Base-by-base conservation (phyloP, 1,284 basidiomycete species). In the Singerocomus inundabilis region DNA sequence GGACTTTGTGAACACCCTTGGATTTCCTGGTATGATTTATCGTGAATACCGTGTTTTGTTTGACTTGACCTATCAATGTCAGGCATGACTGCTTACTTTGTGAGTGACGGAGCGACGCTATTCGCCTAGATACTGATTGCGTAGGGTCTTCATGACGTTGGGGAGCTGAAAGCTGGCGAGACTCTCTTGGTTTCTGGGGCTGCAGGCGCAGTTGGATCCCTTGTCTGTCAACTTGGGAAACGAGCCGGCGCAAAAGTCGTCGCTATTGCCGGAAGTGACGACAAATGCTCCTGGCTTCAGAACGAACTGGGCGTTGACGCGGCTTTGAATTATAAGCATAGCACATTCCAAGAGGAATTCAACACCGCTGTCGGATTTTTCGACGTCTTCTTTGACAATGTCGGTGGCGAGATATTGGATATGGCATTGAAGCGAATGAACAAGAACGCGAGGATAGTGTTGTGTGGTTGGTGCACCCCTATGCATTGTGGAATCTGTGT, bases 301-400 rank as follows among this genome's bases (percentile, higher is more conserved):
- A 75, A 82, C 40, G 88, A 92, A 48, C 70, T 96, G 25, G 91
- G 91, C 15, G 85, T 90, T 41, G 90, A 94, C 60, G 80, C 78
- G 47, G 89, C 85, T 0, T 72, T 97, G 63, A 90, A 97, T 69
- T 97, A 98, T 75, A 97, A 96, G 71, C 82, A 81, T 62, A 70
- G 77, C 32, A 82, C 77, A 11, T 95, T 93, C 73, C 72, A 70
- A 51, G 67, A 80, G 32, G 80, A 91, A 43, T 80, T 88, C 64
- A 83, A 80, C 65, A 69, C 76, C 30, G 66, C 62, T 11, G 75
- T 85, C 40, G 82, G 82, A 4, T 87, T 81, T 58, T 57, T 88
- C 10, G 90, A 94, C 59, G 85, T 90, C 5, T 91, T 78, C 71
- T 94, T 93, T 63, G 92, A 94, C 66, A 94, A 94, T 63, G 91